These are phyloP conservation scores for Microcyclosporella mali DNA, from an alignment of 2,329 filamentous ascomycete species.

Conservation along the genomic window DNA sequence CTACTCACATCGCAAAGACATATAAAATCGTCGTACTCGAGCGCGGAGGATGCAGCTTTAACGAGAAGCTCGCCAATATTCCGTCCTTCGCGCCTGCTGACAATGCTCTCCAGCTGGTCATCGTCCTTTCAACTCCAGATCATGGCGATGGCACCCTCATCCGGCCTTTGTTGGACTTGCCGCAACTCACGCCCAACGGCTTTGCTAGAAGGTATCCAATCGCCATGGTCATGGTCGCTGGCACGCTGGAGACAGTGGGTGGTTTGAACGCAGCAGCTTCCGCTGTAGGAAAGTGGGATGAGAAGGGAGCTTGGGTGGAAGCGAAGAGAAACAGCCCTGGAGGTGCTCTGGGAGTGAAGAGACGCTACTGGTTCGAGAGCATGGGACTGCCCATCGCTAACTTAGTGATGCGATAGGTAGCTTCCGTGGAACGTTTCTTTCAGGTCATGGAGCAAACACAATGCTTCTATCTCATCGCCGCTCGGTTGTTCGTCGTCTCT, in stretches of 20 bases:
- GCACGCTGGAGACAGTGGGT: constrained; percentile 53
- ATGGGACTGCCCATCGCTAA: constrained; percentile 75
- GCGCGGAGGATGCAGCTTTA: constrained; percentile 79
- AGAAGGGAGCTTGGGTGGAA: constrained; percentile 12
- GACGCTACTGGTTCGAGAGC: constrained; percentile 74
- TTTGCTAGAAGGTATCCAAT: constrained; percentile 65
- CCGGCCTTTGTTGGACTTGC: constrained; percentile 67
- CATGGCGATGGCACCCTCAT: constrained; percentile 35
- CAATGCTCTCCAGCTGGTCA: constrained; percentile 64
- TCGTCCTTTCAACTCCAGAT: constrained; percentile 56
- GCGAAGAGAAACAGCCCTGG: constrained; percentile 6
- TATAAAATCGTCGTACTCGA: constrained; percentile 76
- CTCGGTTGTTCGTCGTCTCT: no score
- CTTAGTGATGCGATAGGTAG: constrained; percentile 46
- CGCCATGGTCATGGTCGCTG: constrained; percentile 75
- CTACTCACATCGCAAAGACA: constrained; percentile 44
- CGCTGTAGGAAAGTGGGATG: constrained; percentile 19
- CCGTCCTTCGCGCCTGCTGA: constrained; percentile 59
- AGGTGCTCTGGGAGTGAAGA: constrained; percentile 63
- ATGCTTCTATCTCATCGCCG: no score
- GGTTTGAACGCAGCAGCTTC: constrained; percentile 54
- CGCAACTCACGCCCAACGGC: constrained; percentile 65
- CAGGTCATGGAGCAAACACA: no score
- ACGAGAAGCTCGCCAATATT: constrained; percentile 76
- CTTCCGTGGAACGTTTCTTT: background rate